These are phyloP conservation scores for Boletus reticuloceps DNA, from an alignment of 768 basidiomycete species.

Conservation along the genomic window DNA sequence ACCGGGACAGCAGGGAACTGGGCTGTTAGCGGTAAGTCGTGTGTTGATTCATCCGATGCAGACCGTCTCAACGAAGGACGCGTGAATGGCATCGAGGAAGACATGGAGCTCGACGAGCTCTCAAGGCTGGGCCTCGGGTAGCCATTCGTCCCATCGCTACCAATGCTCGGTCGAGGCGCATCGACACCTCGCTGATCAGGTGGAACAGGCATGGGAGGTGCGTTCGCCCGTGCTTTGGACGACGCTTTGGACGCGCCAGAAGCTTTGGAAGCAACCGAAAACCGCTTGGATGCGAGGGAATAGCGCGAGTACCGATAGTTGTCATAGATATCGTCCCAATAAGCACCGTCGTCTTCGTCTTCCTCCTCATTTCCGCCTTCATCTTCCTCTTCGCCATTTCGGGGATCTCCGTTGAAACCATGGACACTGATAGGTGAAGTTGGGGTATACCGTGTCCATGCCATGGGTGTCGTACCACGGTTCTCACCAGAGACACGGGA, in stretches of 20 bases:
- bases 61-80: conserved; percentile 22
- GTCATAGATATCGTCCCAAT: conserved; percentile 83
- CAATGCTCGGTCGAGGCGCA: conserved; percentile 16
- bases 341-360: conserved; percentile 32
- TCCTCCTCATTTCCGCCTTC: conserved; percentile 15
- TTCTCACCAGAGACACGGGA: neutral
- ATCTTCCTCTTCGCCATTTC: neutral
- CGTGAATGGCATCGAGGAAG: conserved; percentile 11
- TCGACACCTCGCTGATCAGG: conserved; percentile 19
- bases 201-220: conserved; percentile 28
- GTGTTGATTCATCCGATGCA: conserved; percentile 23
- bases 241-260: conserved; percentile 26
- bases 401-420: neutral
- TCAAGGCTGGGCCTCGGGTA: conserved; percentile 25
- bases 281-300: conserved; percentile 43
- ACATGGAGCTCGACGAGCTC: conserved; percentile 20
- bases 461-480: conserved; percentile 13
- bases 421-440: conserved; percentile 13
- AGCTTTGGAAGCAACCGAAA: conserved; percentile 16
- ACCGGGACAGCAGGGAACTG: conserved; percentile 33
- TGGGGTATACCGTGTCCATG: conserved; percentile 32
- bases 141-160: conserved; percentile 20
- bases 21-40: conserved; percentile 23
- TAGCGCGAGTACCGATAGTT: conserved; percentile 72
- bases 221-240: conserved; percentile 21